These are phyloP conservation scores for Cryoendolithus antarcticus DNA, from an alignment of 2,329 filamentous ascomycete species.

Conservation along the genomic window DNA sequence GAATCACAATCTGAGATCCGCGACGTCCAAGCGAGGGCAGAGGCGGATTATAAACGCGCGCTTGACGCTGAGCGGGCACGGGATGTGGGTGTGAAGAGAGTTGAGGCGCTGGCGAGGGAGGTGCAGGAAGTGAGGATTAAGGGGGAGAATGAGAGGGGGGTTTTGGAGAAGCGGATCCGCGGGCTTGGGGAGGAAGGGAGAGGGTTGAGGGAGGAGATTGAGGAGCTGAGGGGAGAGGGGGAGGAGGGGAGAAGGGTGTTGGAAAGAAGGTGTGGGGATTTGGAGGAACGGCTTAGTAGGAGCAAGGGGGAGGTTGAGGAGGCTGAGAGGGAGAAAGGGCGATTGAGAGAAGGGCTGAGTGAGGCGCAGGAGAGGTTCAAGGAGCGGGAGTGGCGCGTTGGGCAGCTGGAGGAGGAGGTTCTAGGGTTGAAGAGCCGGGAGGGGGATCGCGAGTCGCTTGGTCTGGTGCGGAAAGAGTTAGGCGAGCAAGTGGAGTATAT, in stretches of 20 bases:
- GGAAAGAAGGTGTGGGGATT: slow-evolving; percentile 34
- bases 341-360: slow-evolving; percentile 36
- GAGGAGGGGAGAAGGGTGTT: slow-evolving; percentile 3
- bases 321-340: slow-evolving; percentile 41
- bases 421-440: slow-evolving; percentile 74
- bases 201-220: slow-evolving; percentile 64
- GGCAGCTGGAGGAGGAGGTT: slow-evolving; percentile 69
- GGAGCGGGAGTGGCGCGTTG: slow-evolving; percentile 57
- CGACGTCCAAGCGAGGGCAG: slow-evolving; percentile 66
- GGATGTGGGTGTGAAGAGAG: slow-evolving; percentile 40
- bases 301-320: slow-evolving; percentile 33
- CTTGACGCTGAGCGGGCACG: slow-evolving; percentile 41
- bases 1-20: slow-evolving; percentile 75
- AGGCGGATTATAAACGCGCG: slow-evolving; percentile 65
- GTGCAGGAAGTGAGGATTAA: slow-evolving; percentile 43
- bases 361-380: slow-evolving; percentile 42
- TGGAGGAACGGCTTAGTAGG: slow-evolving; percentile 34
- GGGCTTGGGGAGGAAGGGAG: slow-evolving; percentile 58
- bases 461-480: slow-evolving; percentile 74
- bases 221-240: slow-evolving; percentile 62
- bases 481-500: slow-evolving; percentile 90
- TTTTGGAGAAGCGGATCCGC: slow-evolving; percentile 43
- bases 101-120: slow-evolving; percentile 42
- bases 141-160: slow-evolving; percentile 42
- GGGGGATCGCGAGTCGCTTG: slow-evolving; percentile 74